Evolutionary conservation across 805 yeast genomes (phyloP), one percentile per base, ranked within the genome.

Genomic region (Yamadazyma insecticola): DNA sequence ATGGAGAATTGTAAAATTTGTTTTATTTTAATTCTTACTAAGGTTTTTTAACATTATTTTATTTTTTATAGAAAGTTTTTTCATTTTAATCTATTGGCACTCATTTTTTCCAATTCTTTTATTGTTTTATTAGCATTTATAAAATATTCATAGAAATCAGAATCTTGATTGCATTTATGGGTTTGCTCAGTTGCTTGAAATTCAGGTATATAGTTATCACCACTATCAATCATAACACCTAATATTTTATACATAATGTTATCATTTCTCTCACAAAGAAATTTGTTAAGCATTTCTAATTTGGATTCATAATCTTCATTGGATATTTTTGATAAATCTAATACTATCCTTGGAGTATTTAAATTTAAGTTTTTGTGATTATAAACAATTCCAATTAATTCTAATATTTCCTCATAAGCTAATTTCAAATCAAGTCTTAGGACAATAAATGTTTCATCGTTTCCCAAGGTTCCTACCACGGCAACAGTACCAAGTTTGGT

Each of bases 401-500:
- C 33, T 15, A 32, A 26, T 24, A 53, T 28, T 14, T 52, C 52
- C 7, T 31, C 35, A 19, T 31, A 26, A 6, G 26, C 15, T n/a
- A 47, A 11, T 17, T 39, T 30, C 16, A 26, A 18, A 22, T 50
- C 50, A 9, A 61, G 37, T 25, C 55, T 45, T 27, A 72, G 36
- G 8, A 70, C 51, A 9, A 69, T 43, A 45, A 72, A 73, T 1
- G 77, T 69, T 39, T 73, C 76, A 13, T 49, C 43, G 47, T 73
- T 73, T 2, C 78, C 78, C 6, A 50, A 51, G 1, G 78, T 71
- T 11, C 70, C 70, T 7, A 67, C 70, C 17, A 67, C 69, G 1
- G 75, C 67, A 9, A 66, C 74, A 2, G 66, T 57, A 3, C 78
- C 78, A 14, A 58, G 43, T 39, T 70, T 68, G 15, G 71, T 67